Evolutionary conservation across 768 basidiomycete genomes (phyloP).

Genomic region (Psilocybe sp.): DNA sequence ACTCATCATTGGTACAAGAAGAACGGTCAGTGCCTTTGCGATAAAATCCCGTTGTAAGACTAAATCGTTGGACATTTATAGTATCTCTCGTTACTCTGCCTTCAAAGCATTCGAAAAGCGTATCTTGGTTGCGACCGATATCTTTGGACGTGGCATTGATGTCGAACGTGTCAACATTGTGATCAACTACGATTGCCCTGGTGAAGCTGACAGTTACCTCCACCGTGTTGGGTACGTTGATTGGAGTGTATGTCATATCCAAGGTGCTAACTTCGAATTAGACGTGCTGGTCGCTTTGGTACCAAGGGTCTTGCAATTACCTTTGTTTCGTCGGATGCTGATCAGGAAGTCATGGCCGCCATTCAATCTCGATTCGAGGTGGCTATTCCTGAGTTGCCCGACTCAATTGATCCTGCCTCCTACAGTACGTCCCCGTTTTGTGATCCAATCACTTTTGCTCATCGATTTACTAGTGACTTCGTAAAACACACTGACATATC

Average conservation of each 20-base stretch:
- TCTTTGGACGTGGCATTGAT: slow-evolving; percentile 99
- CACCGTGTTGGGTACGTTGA: slow-evolving; percentile 88
- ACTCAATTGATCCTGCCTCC: slow-evolving; percentile 89
- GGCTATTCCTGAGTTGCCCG: slow-evolving; percentile 91
- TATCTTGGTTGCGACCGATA: slow-evolving; percentile 97
- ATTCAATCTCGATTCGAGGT: slow-evolving; percentile 98
- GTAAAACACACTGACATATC: slow-evolving; percentile 22
- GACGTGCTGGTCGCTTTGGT: slow-evolving; percentile 98
- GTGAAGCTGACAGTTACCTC: slow-evolving; percentile 96
- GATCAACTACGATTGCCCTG: slow-evolving; percentile 97
- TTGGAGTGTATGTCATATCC: not conserved
- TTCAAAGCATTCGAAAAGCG: slow-evolving; percentile 99
- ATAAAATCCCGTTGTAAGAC: no score
- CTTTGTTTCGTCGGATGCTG: slow-evolving; percentile 89
- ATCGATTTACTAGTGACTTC: slow-evolving; percentile 41
- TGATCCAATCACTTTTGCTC: slow-evolving; percentile 1
- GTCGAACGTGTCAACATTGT: slow-evolving; percentile 99
- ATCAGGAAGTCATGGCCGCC: slow-evolving; percentile 90
- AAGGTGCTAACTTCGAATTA: slow-evolving; percentile 21
- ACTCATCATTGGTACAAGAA: slow-evolving; percentile 91
- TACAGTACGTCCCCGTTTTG: slow-evolving; percentile 69
- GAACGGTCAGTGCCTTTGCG: slow-evolving; percentile 69
- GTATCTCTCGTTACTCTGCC: slow-evolving; percentile 92
- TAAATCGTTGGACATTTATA: slow-evolving; percentile 24
- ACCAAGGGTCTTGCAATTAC: slow-evolving; percentile 99